phyloP scores from a whole-genome alignment of 2,329 filamentous ascomycete genomes.

The Phaeoacremonium minimum region DNA sequence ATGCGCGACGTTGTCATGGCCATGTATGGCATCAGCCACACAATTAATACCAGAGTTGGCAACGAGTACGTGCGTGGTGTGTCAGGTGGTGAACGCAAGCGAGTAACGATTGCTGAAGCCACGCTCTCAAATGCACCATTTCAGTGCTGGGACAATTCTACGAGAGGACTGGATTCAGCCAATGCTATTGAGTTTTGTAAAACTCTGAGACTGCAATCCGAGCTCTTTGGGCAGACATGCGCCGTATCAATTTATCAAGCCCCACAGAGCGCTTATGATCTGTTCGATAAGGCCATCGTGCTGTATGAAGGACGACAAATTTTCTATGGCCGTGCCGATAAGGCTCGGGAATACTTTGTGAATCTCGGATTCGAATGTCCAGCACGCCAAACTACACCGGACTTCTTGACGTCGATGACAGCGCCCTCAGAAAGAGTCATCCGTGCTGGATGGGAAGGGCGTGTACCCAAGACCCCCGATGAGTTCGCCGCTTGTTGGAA shows the following conservation, averaged over 20 bases:
- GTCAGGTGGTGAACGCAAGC: background rate
- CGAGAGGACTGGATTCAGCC: conserved; percentile 1
- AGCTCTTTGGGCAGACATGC: background rate
- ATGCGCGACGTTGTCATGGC: conserved; percentile 71
- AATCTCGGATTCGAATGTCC: conserved; percentile 65
- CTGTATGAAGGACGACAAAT: conserved; percentile 73
- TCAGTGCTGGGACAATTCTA: background rate
- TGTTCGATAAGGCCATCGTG: conserved; percentile 69
- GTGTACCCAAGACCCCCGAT: conserved; percentile 12
- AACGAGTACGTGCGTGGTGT: background rate
- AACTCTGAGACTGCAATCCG: background rate
- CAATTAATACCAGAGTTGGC: background rate
- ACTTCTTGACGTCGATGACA: conserved; percentile 66
- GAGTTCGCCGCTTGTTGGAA: conserved; percentile 18
- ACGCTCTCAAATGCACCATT: background rate
- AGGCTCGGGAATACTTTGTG: conserved; percentile 62
- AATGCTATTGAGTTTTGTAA: conserved; percentile 1
- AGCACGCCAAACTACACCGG: conserved; percentile 59
- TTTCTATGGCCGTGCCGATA: conserved; percentile 58
- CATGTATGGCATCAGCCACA: conserved; percentile 38
- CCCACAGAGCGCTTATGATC: conserved; percentile 39
- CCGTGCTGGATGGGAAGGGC: background rate
- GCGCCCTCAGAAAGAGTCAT: conserved; percentile 54
- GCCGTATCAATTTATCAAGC: conserved; percentile 1
- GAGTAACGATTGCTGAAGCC: background rate